Conservation (phyloP, 2,329 filamentous ascomycete genomes). For the Knufia petricola region DNA sequence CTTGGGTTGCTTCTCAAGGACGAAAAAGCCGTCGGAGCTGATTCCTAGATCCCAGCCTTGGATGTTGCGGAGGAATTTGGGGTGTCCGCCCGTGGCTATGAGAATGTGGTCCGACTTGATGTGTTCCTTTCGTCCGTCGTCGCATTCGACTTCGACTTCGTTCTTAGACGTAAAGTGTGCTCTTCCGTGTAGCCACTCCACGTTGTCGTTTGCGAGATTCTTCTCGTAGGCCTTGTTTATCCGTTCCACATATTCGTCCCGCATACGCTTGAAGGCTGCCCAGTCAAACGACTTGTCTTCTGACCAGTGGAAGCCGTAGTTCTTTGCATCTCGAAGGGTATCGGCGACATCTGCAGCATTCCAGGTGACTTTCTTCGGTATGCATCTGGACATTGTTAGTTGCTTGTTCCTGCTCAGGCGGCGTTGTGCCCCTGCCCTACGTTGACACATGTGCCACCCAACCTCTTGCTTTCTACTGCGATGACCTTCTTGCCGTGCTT, state of each 20-base stretch:
- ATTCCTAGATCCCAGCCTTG: conserved; percentile 39
- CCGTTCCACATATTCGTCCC: conserved; percentile 34
- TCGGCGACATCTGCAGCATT: conserved; percentile 41
- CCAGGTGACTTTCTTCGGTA: conserved; percentile 44
- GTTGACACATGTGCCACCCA: conserved; percentile 42
- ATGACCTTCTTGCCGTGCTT: conserved; percentile 42
- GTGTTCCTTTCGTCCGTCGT: conserved; percentile 31
- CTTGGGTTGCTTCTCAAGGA: conserved; percentile 37
- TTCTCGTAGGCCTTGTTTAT: conserved; percentile 40
- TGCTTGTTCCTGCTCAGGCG: background rate
- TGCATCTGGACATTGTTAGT: conserved; percentile 29
- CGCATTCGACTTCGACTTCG: conserved; percentile 32
- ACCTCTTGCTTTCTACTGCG: conserved; percentile 38
- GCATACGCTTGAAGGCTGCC: conserved; percentile 35
- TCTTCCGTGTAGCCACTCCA: conserved; percentile 39
- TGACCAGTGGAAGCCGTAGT: conserved; percentile 39
- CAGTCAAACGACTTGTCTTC: conserved; percentile 35
- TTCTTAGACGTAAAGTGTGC: conserved; percentile 36
- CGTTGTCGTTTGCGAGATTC: conserved; percentile 39
- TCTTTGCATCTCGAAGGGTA: conserved; percentile 32
- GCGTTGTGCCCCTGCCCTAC: conserved; percentile 34
- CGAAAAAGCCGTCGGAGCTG: conserved; percentile 42
- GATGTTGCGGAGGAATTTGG: conserved; percentile 31
- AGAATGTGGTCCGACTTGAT: conserved; percentile 37
- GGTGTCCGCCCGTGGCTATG: conserved; percentile 38